Evolutionary conservation across 169 alveolate genomes (phyloP), one percentile per base, ranked within the genome.

Genomic region (Plasmodium fragile): DNA sequence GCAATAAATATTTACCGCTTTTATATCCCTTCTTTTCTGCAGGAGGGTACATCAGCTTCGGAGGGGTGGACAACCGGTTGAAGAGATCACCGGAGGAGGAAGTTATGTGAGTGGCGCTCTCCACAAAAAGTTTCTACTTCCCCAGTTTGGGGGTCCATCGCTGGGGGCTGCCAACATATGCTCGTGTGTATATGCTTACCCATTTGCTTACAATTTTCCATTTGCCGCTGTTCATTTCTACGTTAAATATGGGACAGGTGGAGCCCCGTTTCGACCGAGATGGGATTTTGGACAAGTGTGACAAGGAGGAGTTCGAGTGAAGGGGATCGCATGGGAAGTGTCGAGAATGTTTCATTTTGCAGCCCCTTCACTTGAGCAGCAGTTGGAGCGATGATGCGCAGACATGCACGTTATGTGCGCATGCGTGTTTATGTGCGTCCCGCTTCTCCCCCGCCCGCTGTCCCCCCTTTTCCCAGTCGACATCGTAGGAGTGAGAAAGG

Each of bases 41-140:
- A 95, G 96, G 96, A 16, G 97, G 97, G 5, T 93, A 32, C 43
- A 84, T 96, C n/a, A 94, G 96, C 28, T 92, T 96, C 81, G 97
- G 97, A 4, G 97, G 97, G 6, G 85, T 89, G 69, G 95, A 96
- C 80, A 93, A 93, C 49, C 92, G 93, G 3, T 92, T 92, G 52
- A 96, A 96, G 71, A 84, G 95, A 59, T 70, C 96, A 22, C 96
- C 94, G 16, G 96, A 81, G 36, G 97, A 94, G 82, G 96, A 93
- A 75, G 87, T 96, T 36, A 75, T 83, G 94, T 93, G 65, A 2
- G 41, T 41, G 8, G 5, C 5, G 16, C 0, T 73, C 65, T 28
- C n/a, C n/a, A 6, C 11, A 89, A 70, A 69, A 16, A 18, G 32
- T 70, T 1, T 69, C 77, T 53, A 4, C 45, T 16, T 28, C 18